Base-by-base conservation (phyloP, 2,329 filamentous ascomycete genomes). In the Dactylonectria macrodidyma region DNA sequence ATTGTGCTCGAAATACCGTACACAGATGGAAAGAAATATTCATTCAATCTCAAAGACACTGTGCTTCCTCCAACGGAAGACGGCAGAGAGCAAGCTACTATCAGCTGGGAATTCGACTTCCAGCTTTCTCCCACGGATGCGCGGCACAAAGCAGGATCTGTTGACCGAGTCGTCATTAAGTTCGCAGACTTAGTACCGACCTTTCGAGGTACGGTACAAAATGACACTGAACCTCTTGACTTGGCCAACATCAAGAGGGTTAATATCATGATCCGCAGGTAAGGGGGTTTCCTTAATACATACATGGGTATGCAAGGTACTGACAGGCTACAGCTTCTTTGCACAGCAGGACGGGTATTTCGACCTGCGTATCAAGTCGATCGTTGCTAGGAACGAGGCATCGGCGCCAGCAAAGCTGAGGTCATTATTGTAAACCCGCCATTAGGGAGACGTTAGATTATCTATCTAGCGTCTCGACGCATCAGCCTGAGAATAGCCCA, bases 211-310 rank as follows among this genome's bases (percentile, higher is more conserved):
- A 63, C 19, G 3, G 44, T 58, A 9, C 33, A 57, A 16, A 58
- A 63, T 10, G 60, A 63, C 30, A 58, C 52, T 1, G 44, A 34
- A 26, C 60, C 52, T 30, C 41, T 63, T 51, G 52, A 63, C 24
- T 36, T 58, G 3, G 44, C 60, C 7, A 63, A 57, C 3, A 58
- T 63, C 8, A 16, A 44, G 16, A 57, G 60, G n/a, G 52, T 38
- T 6, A 58, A 19, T n/a, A 51, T 58, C 38, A 63, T 58, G 60
- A 58, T 63, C 44, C 60, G 52, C 10, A 63, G 52, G 60, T 58
- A 22, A 34, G 52, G 11, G 3, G 8, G 2, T 11, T 14, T 48
- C 8, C 11, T 48, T 48, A 11, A 5, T 36, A 36, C 34, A 19
- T 19, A 48, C 11, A 19, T 50, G 52, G 19, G 41, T 36, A 22